Evolutionary conservation across 768 basidiomycete genomes (phyloP).

Genomic region (Clitopilus passeckerianus): DNA sequence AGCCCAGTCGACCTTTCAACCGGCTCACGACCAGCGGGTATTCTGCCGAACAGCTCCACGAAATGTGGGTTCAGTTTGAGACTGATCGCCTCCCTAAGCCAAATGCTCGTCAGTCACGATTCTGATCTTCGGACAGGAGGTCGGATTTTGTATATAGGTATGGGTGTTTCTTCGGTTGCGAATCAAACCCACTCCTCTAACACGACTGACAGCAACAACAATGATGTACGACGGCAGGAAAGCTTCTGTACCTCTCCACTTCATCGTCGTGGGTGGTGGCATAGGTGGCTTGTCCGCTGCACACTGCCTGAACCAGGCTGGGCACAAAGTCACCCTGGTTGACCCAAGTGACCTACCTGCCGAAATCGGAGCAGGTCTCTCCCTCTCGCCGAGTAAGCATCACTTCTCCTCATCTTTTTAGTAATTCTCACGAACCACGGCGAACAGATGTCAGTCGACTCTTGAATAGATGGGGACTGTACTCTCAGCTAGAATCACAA

Average conservation of each 20-base stretch:
- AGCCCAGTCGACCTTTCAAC: no score
- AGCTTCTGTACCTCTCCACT: constrained; percentile 23
- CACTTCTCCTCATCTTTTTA: neutral
- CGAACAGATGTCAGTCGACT: neutral
- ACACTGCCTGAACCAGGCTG: neutral
- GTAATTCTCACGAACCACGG: neutral
- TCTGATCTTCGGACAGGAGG: no score
- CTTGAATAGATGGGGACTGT: neutral
- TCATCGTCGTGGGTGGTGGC: constrained; percentile 39
- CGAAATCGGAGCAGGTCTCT: neutral
- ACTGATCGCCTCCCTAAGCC: no score
- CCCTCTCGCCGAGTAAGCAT: neutral
- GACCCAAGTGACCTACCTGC: neutral
- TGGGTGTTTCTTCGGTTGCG: no score
- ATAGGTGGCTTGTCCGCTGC: constrained; percentile 30
- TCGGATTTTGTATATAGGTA: no score
- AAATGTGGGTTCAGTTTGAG: no score
- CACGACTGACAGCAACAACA: neutral
- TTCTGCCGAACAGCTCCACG: no score
- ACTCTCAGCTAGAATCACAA: neutral
- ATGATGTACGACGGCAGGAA: neutral
- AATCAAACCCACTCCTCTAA: neutral
- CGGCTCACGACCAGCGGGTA: no score
- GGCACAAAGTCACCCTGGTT: neutral
- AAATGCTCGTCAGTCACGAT: no score